Evolutionary conservation across 768 basidiomycete genomes (phyloP).

Genomic region (Mycena sanguinolenta): DNA sequence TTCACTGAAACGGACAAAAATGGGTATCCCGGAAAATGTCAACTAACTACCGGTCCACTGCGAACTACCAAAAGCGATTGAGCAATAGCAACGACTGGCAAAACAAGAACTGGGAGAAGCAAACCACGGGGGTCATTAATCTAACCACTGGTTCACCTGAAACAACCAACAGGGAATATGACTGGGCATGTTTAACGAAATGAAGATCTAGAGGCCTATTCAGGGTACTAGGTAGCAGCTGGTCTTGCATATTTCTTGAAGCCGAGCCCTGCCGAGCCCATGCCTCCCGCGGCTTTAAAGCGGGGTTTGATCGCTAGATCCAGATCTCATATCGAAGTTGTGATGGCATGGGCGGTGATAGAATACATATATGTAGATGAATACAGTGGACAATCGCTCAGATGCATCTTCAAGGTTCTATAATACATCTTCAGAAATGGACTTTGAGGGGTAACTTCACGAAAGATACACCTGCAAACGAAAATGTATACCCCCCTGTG

Average conservation of each 20-base stretch:
- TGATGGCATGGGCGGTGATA: constrained; percentile 1
- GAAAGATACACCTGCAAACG: not conserved
- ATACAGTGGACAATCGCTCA: no score
- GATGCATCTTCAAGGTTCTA: no score
- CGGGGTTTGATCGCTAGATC: not conserved
- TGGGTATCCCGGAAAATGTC: no score
- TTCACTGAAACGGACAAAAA: no score
- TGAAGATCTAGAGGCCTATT: not conserved
- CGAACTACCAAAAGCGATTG: no score
- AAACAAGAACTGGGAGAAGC: constrained; percentile 5
- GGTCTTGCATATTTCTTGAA: not conserved
- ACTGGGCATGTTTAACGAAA: not conserved
- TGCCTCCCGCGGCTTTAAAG: constrained; percentile 9
- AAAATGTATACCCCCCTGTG: not conserved
- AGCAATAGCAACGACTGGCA: no score
- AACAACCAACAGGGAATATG: not conserved
- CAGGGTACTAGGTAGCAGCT: not conserved
- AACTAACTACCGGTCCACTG: no score
- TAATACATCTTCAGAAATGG: no score
- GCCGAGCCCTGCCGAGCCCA: constrained; percentile 7
- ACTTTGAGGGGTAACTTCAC: not conserved
- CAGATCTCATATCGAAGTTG: not conserved
- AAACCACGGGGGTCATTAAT: constrained; percentile 8
- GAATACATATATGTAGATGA: no score
- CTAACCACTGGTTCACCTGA: not conserved